Conservation (phyloP, 306 rosid species). For the Dryas octopetala region DNA sequence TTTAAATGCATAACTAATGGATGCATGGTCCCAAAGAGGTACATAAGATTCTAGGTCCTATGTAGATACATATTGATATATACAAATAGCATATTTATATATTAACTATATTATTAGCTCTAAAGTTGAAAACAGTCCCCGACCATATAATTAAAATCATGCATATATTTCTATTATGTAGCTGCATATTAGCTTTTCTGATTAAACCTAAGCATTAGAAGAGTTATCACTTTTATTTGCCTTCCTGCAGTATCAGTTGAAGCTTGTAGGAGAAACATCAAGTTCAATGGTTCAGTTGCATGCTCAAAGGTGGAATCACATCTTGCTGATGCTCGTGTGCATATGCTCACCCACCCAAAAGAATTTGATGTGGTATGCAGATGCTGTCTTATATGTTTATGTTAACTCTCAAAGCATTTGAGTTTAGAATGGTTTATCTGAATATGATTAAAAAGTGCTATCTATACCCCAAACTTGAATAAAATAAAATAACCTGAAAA, state of each 20-base stretch:
- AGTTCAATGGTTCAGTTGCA: conserved; percentile 93
- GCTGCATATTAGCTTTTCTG: conserved; percentile 8
- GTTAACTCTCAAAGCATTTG: not conserved
- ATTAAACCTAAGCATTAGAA: conserved; percentile 26
- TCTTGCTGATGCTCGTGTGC: conserved; percentile 93
- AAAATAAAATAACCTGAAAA: not conserved
- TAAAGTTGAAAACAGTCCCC: not conserved
- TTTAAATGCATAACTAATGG: not conserved
- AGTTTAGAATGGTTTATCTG: not conserved
- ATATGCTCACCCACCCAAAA: conserved; percentile 91
- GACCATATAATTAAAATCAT: not conserved
- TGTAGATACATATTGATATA: not conserved
- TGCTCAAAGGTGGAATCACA: conserved; percentile 86
- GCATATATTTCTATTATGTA: not conserved
- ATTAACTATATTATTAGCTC: too few species aligned
- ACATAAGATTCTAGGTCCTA: not conserved
- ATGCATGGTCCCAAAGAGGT: not conserved
- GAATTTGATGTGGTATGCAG: conserved; percentile 89
- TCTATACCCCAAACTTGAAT: not conserved
- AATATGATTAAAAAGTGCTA: not conserved
- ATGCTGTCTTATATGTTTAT: conserved; percentile 14
- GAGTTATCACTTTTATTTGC: conserved; percentile 8
- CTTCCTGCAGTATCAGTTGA: conserved; percentile 74
- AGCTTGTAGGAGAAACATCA: conserved; percentile 92
- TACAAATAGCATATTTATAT: not conserved